Percentiles rank a stretch among this genome's conserved stretches.
Conservation (phyloP, 257 asterid genomes). For the Handroanthus guayacan region DNA sequence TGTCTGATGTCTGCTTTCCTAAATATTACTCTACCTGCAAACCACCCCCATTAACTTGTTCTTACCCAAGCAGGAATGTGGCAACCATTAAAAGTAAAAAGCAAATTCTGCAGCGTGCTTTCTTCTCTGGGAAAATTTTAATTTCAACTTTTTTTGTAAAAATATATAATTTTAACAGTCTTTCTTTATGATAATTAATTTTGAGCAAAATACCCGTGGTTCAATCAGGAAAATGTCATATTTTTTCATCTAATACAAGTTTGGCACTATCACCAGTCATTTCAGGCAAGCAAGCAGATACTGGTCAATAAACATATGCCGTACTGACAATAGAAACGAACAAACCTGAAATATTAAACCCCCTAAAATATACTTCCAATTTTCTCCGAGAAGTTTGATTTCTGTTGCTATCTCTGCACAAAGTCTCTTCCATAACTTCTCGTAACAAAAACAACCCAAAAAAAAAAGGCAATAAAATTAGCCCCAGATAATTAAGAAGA, state of each 20-base stretch:
- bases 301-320: slow-evolving; percentile 7
- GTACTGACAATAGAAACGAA: slow-evolving; percentile 6
- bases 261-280: slow-evolving; percentile 4
- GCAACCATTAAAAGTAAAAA: not conserved
- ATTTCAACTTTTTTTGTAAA: not conserved
- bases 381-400: slow-evolving; percentile 70
- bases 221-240: not conserved
- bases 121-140: not conserved
- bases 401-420: slow-evolving; percentile 62
- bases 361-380: slow-evolving; percentile 73
- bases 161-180: too few relatives aligned
- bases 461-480: not conserved
- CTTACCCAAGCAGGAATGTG: not conserved
- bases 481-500: slow-evolving; percentile 21
- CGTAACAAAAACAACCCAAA: slow-evolving; percentile 17
- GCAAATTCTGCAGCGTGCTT: not conserved
- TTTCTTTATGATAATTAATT: not conserved
- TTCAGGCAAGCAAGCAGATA: slow-evolving; percentile 30
- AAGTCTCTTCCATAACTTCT: slow-evolving; percentile 75
- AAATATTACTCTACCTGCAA: slow-evolving; percentile 18
- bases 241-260: not conserved
- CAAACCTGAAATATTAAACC: slow-evolving; percentile 74
- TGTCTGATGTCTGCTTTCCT: not conserved
- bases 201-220: slow-evolving; percentile 12
- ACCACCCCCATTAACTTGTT: not conserved